Conservation (phyloP, 306 rosid genomes). For the Morella rubra region DNA sequence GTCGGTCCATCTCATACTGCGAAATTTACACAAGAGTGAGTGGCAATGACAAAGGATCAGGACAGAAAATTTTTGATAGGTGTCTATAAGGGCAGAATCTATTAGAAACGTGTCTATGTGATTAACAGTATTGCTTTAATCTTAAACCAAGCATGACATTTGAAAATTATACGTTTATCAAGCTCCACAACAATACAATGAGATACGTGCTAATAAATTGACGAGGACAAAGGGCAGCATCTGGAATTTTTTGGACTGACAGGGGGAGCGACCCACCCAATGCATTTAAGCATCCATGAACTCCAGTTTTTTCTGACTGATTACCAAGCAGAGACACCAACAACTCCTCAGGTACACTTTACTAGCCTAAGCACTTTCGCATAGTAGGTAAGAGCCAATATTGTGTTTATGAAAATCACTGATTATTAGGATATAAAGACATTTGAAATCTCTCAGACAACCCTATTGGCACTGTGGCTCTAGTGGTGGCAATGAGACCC, state of each 20-base stretch:
- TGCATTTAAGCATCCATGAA: neutral
- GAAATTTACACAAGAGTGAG: slow-evolving; percentile 15
- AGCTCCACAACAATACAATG: too few species aligned
- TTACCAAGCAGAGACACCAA: neutral
- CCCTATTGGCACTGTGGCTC: neutral
- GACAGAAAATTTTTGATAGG: slow-evolving; percentile 7
- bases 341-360: neutral
- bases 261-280: neutral
- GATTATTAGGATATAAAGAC: neutral
- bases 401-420: neutral
- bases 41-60: slow-evolving; percentile 10
- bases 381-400: neutral
- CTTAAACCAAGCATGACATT: neutral
- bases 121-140: neutral
- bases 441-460: neutral
- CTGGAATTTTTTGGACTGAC: neutral
- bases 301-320: neutral
- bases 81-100: neutral
- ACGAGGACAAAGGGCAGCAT: neutral
- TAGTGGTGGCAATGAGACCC: neutral
- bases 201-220: neutral
- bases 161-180: too few species aligned
- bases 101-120: neutral
- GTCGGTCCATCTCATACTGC: slow-evolving; percentile 70
- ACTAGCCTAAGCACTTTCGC: neutral